Conservation (phyloP, 2,329 filamentous ascomycete genomes). For the Blumeria hordei region DNA sequence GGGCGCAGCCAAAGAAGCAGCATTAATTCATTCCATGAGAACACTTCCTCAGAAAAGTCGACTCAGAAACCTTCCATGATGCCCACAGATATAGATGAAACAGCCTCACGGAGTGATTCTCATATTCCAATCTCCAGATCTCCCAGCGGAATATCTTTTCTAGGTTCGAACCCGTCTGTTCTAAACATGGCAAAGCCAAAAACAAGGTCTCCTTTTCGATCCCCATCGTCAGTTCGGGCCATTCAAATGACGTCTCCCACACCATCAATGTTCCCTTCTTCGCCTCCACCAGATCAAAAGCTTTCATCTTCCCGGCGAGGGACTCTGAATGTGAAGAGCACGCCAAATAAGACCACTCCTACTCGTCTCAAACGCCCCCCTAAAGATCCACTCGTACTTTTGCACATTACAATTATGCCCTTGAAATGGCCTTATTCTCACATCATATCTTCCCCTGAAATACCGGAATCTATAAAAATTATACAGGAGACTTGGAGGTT, state of each 20-base stretch:
- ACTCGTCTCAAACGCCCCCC: constrained; percentile 30
- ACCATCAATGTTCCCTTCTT: constrained; percentile 26
- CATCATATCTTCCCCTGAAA: constrained; percentile 22
- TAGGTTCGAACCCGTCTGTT: constrained; percentile 17
- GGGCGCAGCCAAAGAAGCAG: constrained; percentile 7
- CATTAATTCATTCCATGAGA: constrained; percentile 10
- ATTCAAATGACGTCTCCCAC: constrained; percentile 49
- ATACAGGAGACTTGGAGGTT: constrained; percentile 40
- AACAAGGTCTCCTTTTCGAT: constrained; percentile 39
- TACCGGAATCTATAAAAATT: constrained; percentile 23
- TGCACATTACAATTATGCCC: constrained; percentile 56
- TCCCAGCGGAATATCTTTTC: constrained; percentile 13
- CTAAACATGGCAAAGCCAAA: constrained; percentile 23
- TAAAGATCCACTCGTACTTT: constrained; percentile 44
- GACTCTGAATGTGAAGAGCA: constrained; percentile 21
- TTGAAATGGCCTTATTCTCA: constrained; percentile 39
- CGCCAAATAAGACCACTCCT: constrained; percentile 20
- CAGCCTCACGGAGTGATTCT: constrained; percentile 6
- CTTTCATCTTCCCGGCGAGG: constrained; percentile 27
- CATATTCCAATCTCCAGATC: constrained; percentile 23
- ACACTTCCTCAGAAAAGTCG: constrained; percentile 8
- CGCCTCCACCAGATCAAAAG: constrained; percentile 26
- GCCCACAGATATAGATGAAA: constrained; percentile 12
- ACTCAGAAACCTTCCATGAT: constrained; percentile 11
- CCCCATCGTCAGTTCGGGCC: constrained; percentile 42